These are phyloP conservation scores for Mycena sp. DNA, from an alignment of 1,284 basidiomycete species.

Conservation along the genomic window DNA sequence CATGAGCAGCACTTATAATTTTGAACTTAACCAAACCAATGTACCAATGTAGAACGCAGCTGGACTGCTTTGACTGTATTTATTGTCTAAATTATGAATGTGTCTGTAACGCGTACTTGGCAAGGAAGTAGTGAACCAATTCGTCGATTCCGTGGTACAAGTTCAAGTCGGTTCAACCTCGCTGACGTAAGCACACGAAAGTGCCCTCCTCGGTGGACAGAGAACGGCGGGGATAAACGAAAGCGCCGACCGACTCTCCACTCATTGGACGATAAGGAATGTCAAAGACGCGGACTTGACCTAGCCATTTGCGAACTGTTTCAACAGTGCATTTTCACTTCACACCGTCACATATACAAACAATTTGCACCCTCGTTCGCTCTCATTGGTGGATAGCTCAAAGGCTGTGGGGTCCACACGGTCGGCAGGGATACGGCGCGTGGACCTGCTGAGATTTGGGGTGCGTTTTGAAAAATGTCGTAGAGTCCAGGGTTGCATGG, in stretches of 20 bases:
- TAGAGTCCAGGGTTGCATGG: neutral
- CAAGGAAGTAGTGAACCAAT: no score
- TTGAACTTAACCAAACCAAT: no score
- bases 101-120: no score
- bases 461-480: constrained; percentile 3
- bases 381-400: constrained; percentile 6
- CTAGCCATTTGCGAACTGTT: no score
- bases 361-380: neutral
- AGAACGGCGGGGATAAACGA: neutral
- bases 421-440: neutral
- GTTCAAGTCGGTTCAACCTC: no score
- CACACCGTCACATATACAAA: no score
- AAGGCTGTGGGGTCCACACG: constrained; percentile 13
- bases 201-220: no score
- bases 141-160: no score
- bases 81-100: neutral
- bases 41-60: neutral
- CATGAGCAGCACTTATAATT: neutral
- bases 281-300: neutral
- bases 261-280: constrained; percentile 6
- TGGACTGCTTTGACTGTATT: neutral
- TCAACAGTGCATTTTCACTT: no score
- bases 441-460: constrained; percentile 8
- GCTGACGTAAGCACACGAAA: constrained; percentile 10
- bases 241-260: neutral